Evolutionary conservation across 768 basidiomycete genomes (phyloP).

Genomic region (Coprinopsis sp.): DNA sequence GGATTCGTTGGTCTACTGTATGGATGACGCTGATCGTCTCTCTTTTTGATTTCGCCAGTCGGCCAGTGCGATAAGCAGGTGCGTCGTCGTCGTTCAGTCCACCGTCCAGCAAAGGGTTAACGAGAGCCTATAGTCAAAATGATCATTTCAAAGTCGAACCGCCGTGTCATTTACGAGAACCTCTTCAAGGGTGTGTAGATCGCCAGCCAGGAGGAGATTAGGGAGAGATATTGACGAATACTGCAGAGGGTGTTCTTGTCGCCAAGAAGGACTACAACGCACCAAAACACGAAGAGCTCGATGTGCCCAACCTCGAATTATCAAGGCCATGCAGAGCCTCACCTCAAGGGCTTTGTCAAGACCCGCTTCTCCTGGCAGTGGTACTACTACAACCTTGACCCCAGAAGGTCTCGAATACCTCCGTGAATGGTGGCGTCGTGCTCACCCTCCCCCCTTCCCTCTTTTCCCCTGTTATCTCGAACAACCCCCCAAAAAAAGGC

Average conservation of each 20-base stretch:
- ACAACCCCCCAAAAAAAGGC: too few species aligned
- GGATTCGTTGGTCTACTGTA: too few species aligned
- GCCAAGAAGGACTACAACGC: constrained; percentile 99
- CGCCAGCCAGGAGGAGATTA: not conserved
- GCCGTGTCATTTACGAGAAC: constrained; percentile 95
- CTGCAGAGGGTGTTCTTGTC: constrained; percentile 98
- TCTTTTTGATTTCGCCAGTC: too few species aligned
- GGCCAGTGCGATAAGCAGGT: too few species aligned
- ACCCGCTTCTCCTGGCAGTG: constrained; percentile 99
- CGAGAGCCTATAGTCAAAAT: too few species aligned
- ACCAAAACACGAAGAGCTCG: constrained; percentile 90
- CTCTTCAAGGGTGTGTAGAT: constrained; percentile 95
- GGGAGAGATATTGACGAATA: not conserved
- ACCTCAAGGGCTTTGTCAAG: constrained; percentile 87
- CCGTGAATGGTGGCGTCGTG: constrained; percentile 76
- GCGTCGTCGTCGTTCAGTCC: too few species aligned
- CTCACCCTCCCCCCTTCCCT: not conserved
- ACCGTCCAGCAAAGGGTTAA: too few species aligned
- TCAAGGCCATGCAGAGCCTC: constrained; percentile 67
- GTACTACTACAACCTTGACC: constrained; percentile 97
- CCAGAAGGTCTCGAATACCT: constrained; percentile 97
- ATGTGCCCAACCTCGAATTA: constrained; percentile 65
- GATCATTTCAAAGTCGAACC: constrained; percentile 96
- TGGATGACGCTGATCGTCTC: too few species aligned
- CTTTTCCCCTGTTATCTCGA: not conserved